A percentile compares a stretch with the other conserved stretches of the same genome.
Evolutionary conservation across 2,329 filamentous ascomycete genomes (phyloP).

Genomic region (Sordariomycetes sp.): DNA sequence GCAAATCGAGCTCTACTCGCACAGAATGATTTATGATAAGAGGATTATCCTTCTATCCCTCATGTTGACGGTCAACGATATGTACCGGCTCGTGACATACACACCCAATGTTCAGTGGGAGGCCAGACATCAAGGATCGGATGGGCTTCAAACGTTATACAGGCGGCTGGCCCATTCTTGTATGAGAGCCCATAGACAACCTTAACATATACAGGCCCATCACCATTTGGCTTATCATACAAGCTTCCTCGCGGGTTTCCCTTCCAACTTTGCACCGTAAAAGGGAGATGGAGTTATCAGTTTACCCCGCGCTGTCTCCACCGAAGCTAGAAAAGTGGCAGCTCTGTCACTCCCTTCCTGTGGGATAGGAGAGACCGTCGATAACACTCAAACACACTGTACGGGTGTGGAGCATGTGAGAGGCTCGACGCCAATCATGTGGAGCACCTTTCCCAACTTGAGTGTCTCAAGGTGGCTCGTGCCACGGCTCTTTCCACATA

Average conservation of each 20-base stretch:
- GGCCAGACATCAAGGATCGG: no score
- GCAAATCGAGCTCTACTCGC: no score
- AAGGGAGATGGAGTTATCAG: not conserved
- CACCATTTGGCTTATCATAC: not conserved
- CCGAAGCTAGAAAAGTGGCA: not conserved
- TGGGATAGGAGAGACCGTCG: not conserved
- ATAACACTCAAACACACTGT: not conserved
- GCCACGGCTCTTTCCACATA: not conserved
- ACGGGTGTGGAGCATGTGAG: not conserved
- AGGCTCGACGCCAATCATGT: constrained; percentile 1
- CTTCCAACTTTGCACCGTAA: no score
- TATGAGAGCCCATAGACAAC: no score
- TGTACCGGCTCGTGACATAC: no score
- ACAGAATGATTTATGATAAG: no score
- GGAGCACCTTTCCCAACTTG: not conserved
- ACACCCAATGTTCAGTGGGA: no score
- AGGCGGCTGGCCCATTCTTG: no score
- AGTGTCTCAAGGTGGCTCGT: not conserved
- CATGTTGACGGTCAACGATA: no score
- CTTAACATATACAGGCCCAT: not conserved
- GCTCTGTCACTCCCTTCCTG: not conserved
- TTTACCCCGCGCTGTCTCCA: not conserved
- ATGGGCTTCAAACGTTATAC: no score
- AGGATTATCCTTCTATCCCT: no score
- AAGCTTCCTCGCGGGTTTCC: no score